Conservation (phyloP, 2,329 filamentous ascomycete genomes). For the Emericellopsis cladophorae region DNA sequence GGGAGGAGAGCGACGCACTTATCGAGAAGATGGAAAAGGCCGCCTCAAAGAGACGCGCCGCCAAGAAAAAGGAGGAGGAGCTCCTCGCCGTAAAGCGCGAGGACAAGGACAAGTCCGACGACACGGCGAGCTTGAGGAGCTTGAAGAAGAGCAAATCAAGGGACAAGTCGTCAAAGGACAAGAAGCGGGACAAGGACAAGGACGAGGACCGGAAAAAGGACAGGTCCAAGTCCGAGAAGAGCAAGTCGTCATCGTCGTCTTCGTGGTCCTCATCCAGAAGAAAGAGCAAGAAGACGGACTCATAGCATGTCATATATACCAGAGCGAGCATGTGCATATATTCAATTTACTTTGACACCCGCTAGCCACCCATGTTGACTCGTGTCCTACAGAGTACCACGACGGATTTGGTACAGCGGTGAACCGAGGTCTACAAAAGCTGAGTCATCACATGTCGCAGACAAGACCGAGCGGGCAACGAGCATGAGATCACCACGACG, state of each 20-base stretch:
- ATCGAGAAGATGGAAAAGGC: slow-evolving; percentile 74
- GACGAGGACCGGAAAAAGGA: slow-evolving; percentile 7
- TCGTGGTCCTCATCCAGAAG: not conserved
- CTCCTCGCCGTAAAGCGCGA: slow-evolving; percentile 20
- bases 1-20: slow-evolving; percentile 78
- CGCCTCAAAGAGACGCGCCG: slow-evolving; percentile 44
- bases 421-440: too few species aligned
- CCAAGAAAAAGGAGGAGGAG: slow-evolving; percentile 22
- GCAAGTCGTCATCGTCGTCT: not conserved
- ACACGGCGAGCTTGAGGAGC: slow-evolving; percentile 22
- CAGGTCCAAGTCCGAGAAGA: slow-evolving; percentile 6
- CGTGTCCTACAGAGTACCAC: too few species aligned
- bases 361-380: too few species aligned
- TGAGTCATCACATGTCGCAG: not conserved
- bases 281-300: slow-evolving; percentile 2
- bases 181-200: slow-evolving; percentile 16
- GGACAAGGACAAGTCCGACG: slow-evolving; percentile 16
- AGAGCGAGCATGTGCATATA: too few species aligned
- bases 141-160: slow-evolving; percentile 29
- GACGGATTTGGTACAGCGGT: too few species aligned
- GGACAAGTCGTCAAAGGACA: slow-evolving; percentile 9
- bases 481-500: not conserved
- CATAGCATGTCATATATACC: not conserved
- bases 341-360: too few species aligned
- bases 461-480: not conserved